Base-by-base conservation (phyloP, 2,329 filamentous ascomycete species). In the Truncatella angustata region DNA sequence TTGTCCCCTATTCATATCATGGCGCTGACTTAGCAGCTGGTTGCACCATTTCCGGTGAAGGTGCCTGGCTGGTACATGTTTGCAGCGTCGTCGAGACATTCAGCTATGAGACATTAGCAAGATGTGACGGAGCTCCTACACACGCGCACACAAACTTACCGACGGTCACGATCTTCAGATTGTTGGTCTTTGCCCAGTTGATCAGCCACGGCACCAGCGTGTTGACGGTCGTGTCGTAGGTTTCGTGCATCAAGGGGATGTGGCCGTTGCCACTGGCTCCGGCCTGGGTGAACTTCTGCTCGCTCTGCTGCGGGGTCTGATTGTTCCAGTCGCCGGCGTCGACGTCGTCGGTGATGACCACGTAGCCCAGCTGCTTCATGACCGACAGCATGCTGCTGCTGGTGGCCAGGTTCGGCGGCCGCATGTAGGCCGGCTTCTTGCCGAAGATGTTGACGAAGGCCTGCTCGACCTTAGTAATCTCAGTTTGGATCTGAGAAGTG, bases 261-360 rank as follows among this genome's bases (percentile, higher is more conserved):
- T 81, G 82, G 12, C 75, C 74, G 28, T 72, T 71, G 10, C 72
- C 75, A 5, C 60, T 50, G 4, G 76, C 63, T 12, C 74, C 73
- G 3, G 72, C 73, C 35, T 65, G 61, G 54, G 68, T 62, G 68
- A 85, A 84, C 58, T 71, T 73, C 58, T 77, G 67, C 70, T 84
- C 72, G 60, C 80, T 77, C 64, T 78, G 75, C 51, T 67, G 63
- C 0, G 79, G 71, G 4, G 73, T 69, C 54, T 75, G 67, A 48
- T 80, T 75, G 61, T 83, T 77, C 73, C 84, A 85, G 67, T 86
- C 83, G 47, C 81, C 77, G 1, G 81, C 76, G 62, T 86, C 82
- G 45, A 86, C 70, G 56, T 85, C 79, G 60, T 84, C 74, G 59
- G 81, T 85, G 60, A 81, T 78, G 60, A 84, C 75, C 61, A 82